Base-by-base conservation (phyloP, 75 land plant species). In the Pinus tabuliformis region DNA sequence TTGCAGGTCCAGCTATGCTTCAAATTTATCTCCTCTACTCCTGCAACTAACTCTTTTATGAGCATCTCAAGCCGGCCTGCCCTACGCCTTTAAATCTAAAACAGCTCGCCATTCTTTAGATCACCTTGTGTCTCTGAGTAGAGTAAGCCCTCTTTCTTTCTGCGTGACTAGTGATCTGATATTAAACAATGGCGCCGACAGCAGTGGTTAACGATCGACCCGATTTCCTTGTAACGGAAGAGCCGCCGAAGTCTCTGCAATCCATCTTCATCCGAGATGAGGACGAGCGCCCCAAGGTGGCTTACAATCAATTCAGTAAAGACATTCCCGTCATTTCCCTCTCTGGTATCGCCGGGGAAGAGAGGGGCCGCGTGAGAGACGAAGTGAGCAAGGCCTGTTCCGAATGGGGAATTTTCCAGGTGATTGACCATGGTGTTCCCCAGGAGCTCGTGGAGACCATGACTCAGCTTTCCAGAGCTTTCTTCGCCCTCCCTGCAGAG, bases 291-390 rank as follows among this genome's bases (percentile, higher is more conserved):
- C 77, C 77, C 21, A 63, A 37, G 16, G 70, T 60, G 6, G 75
- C 77, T 8, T 66, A 76, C 77, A 66, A 76, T 6, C 30, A 36
- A 2, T 76, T 61, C 77, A 61, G 74, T 54, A 66, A 16, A 2
- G 79, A 78, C 58, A 59, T 79, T 54, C 80, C 80, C 1, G 62
- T 74, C 49, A 75, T 79, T 16, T 57, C 37, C 12, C 79, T 79
- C 18, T 9, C 12, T 14, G 75, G 72, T 26, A 17, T 68, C 54
- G 26, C 13, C 39, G 30, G 58, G 49, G 52, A 16, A 5, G n/a
- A 68, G 37, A 78, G 88, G 42, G 78, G 60, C n/a, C 81, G 78
- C 70, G 78, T 91, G 6, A 78, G 87, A 75, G 62, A 56, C 37
- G 71, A 61, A 15, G 52, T 80, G 20, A 39, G 21, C 39, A 56